phyloP scores from a whole-genome alignment of 2,329 filamentous ascomycete species.

The Penicillium hesseltinei region DNA sequence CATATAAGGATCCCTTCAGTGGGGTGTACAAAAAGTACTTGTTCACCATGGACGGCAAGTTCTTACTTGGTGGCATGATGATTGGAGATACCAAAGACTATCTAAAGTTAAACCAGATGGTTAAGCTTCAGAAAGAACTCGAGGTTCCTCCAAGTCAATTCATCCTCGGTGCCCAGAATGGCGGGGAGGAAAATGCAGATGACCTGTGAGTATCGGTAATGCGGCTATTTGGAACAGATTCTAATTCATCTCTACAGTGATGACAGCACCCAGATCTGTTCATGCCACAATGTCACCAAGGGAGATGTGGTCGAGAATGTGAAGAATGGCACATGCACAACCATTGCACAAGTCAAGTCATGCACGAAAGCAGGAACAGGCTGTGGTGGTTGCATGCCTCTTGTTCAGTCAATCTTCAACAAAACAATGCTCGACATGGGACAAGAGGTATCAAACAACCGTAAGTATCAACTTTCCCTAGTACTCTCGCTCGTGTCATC shows the following conservation, averaged over 20 bases:
- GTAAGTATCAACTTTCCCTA: slow-evolving; percentile 23
- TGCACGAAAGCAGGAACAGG: slow-evolving; percentile 91
- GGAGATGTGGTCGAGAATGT: slow-evolving; percentile 70
- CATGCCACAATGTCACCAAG: slow-evolving; percentile 89
- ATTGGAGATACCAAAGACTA: slow-evolving; percentile 91
- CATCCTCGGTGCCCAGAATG: slow-evolving; percentile 74
- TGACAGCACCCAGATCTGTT: slow-evolving; percentile 86
- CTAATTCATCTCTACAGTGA: slow-evolving; percentile 43
- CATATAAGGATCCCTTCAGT: slow-evolving; percentile 84
- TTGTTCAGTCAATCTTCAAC: slow-evolving; percentile 88
- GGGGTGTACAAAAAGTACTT: slow-evolving; percentile 93
- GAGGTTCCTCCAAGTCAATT: slow-evolving; percentile 77
- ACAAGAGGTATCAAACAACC: slow-evolving; percentile 79
- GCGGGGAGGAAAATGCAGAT: slow-evolving; percentile 70
- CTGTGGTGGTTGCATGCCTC: slow-evolving; percentile 84
- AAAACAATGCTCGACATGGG: slow-evolving; percentile 82
- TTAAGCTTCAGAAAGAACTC: slow-evolving; percentile 76
- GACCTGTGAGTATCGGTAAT: slow-evolving; percentile 56
- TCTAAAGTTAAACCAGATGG: slow-evolving; percentile 81
- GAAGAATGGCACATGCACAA: slow-evolving; percentile 77
- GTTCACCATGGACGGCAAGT: slow-evolving; percentile 86
- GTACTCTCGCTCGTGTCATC: not conserved
- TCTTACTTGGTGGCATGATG: slow-evolving; percentile 94
- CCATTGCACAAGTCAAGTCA: slow-evolving; percentile 76
- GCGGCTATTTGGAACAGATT: not conserved